These are phyloP conservation scores for Tetrapisispora taiwanensis DNA, from an alignment of 805 yeast genomes.

Conservation along the genomic window DNA sequence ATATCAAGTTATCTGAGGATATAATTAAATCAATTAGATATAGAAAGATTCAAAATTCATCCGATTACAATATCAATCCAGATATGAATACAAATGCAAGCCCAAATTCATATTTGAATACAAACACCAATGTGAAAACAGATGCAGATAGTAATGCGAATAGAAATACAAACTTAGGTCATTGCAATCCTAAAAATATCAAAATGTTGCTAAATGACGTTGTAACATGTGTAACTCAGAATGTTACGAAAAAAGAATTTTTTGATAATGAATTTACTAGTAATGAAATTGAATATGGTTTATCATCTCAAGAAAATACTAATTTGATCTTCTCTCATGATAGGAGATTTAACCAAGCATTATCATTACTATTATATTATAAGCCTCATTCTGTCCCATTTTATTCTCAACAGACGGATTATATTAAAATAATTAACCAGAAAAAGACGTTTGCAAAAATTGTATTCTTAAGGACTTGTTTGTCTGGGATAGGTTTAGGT, in stretches of 20 bases:
- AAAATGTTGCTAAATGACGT: constrained; percentile 21
- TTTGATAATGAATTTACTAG: constrained; percentile 2
- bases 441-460: constrained; percentile 45
- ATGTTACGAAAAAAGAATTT: constrained; percentile 21
- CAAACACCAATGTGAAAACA: too few species aligned
- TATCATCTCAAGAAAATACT: constrained; percentile 14
- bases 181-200: constrained; percentile 12
- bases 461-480: constrained; percentile 60
- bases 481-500: constrained; percentile 31
- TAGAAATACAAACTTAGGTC: too few species aligned
- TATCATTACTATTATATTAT: constrained; percentile 44
- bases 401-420: constrained; percentile 39
- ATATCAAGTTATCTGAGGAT: constrained; percentile 32
- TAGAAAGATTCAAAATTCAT: background rate
- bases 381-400: constrained; percentile 17
- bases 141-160: too few species aligned
- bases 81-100: too few species aligned
- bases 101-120: background rate
- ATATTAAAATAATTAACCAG: constrained; percentile 45
- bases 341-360: constrained; percentile 67
- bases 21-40: constrained; percentile 1
- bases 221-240: constrained; percentile 39
- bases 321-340: constrained; percentile 67
- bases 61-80: too few species aligned
- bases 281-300: constrained; percentile 15